These are phyloP conservation scores for Schizothecium vesticola DNA, from an alignment of 495 filamentous ascomycete genomes.

Conservation along the genomic window DNA sequence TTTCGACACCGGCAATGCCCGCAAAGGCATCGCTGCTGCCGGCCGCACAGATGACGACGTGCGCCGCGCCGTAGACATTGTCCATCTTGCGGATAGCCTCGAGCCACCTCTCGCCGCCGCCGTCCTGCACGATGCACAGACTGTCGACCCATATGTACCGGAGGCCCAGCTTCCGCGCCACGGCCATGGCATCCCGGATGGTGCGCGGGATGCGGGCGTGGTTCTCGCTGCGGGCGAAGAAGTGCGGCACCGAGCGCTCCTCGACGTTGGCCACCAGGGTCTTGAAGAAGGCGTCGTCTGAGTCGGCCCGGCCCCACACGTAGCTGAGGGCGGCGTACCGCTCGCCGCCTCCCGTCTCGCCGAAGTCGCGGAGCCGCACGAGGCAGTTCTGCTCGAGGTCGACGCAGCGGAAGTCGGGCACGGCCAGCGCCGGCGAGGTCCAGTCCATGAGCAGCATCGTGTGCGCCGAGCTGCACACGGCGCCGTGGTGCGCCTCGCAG, in stretches of 20 bases:
- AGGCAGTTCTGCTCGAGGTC: conserved; percentile 13
- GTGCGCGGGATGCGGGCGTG: not conserved
- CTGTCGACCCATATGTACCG: conserved; percentile 2
- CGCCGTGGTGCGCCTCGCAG: conserved; percentile 8
- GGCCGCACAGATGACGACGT: conserved; percentile 23
- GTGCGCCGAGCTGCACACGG: not conserved
- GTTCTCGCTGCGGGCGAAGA: not conserved
- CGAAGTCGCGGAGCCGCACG: not conserved
- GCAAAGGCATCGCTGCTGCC: conserved; percentile 6
- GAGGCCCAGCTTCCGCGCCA: not conserved
- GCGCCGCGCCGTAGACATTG: conserved; percentile 24
- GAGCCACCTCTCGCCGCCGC: not conserved
- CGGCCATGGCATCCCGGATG: not conserved
- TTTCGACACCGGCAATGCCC: conserved; percentile 12
- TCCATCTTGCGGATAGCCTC: conserved; percentile 15
- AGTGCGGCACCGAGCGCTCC: not conserved
- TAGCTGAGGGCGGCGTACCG: conserved; percentile 24
- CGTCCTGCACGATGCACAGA: conserved; percentile 29
- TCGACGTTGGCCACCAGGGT: not conserved
- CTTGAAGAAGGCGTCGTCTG: not conserved
- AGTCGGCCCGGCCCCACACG: conserved; percentile 12
- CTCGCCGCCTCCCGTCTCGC: too few species aligned
- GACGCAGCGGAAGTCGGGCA: conserved; percentile 11
- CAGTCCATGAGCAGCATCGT: conserved; percentile 4
- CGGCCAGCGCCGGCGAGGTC: not conserved